A percentile compares a stretch with the other conserved stretches of the same genome.
phyloP scores from a whole-genome alignment of 2,329 filamentous ascomycete genomes.

The Alternaria arborescens region DNA sequence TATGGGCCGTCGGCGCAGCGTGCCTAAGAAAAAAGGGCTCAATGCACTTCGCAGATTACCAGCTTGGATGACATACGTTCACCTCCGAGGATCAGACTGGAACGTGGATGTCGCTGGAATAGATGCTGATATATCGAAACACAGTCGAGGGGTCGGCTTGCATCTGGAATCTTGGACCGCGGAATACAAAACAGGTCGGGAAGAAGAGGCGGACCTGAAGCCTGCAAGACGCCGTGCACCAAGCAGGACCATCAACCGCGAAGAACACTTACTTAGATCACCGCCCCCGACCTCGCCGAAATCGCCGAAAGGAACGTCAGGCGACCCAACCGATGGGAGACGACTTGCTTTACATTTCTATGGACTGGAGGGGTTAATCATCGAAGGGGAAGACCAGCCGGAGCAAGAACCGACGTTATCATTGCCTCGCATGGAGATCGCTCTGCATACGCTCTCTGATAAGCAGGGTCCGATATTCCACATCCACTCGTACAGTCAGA shows the following conservation, averaged over 20 bases:
- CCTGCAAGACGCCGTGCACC: conserved; percentile 73
- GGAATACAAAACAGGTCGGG: conserved; percentile 85
- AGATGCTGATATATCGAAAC: conserved; percentile 81
- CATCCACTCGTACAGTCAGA: conserved; percentile 80
- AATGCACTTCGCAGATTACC: conserved; percentile 78
- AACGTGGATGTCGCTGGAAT: conserved; percentile 90
- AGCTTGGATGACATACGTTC: conserved; percentile 82
- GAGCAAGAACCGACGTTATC: conserved; percentile 87
- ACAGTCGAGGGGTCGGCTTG: conserved; percentile 82
- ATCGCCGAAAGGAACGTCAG: conserved; percentile 59
- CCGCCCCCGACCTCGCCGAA: conserved; percentile 59
- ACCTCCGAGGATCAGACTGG: conserved; percentile 87
- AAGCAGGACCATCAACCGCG: conserved; percentile 67
- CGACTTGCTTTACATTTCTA: conserved; percentile 81
- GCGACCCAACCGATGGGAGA: conserved; percentile 73
- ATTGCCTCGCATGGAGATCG: conserved; percentile 86
- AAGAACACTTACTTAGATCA: conserved; percentile 68
- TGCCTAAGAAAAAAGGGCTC: conserved; percentile 59
- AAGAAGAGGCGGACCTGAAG: conserved; percentile 69
- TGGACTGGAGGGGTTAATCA: conserved; percentile 87
- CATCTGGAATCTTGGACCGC: conserved; percentile 88
- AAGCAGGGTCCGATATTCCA: conserved; percentile 88
- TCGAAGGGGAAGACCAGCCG: conserved; percentile 85
- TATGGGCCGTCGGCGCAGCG: conserved; percentile 44
- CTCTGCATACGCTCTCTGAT: conserved; percentile 85